Evolutionary conservation across 768 basidiomycete species (phyloP).

Genomic region (Kwoniella europaea): DNA sequence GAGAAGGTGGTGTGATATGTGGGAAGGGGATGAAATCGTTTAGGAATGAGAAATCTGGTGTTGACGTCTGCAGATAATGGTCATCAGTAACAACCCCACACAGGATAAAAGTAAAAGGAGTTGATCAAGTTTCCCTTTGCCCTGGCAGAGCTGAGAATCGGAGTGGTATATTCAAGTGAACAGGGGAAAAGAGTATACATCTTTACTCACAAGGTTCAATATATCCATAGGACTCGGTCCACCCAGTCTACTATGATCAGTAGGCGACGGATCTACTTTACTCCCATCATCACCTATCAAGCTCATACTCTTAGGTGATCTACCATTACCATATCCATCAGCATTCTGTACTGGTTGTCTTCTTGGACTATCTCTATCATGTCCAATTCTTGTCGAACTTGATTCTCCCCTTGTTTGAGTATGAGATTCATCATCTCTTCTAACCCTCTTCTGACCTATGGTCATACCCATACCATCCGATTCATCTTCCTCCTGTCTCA

Average conservation of each 20-base stretch:
- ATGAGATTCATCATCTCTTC: not conserved
- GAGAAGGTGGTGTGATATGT: conserved; percentile 19
- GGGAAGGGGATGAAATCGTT: conserved; percentile 29
- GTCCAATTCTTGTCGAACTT: not conserved
- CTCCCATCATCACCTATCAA: conserved; percentile 11
- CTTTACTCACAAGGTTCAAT: conserved; percentile 7
- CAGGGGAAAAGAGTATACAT: too few relatives aligned
- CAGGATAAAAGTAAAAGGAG: not conserved
- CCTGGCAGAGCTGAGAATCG: too few relatives aligned
- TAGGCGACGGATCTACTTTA: conserved; percentile 9
- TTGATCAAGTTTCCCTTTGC: too few relatives aligned
- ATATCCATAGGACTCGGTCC: conserved; percentile 16
- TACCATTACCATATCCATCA: not conserved
- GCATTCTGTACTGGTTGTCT: not conserved
- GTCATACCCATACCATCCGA: not conserved
- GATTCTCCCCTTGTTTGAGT: too few relatives aligned
- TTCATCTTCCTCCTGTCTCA: conserved; percentile 5
- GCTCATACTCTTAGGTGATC: conserved; percentile 2
- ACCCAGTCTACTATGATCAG: conserved; percentile 10
- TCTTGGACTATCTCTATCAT: not conserved
- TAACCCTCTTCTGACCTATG: not conserved
- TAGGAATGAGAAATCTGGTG: conserved; percentile 25
- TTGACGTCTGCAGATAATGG: not conserved
- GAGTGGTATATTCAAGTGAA: too few relatives aligned
- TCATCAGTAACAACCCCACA: not conserved